Base-by-base conservation (phyloP, 108 stramenopile species). In the Parietichytrium sp. region DNA sequence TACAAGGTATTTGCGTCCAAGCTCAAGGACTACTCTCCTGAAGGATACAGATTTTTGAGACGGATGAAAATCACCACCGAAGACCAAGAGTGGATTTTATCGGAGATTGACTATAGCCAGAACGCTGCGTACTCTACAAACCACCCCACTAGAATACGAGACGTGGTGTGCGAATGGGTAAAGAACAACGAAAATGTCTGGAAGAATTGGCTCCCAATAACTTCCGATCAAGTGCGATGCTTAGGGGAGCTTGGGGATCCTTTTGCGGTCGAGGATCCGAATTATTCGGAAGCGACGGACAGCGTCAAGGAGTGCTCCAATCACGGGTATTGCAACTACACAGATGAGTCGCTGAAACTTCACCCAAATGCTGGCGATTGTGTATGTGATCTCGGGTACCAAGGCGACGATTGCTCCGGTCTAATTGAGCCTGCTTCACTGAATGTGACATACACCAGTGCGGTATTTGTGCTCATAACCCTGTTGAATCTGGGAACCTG, bases 1-100 rank as follows among this genome's bases (percentile, higher is more conserved):
- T 72, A 72, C 61, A 72, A 72, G 61, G 61, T 25, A 6, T 72
- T 72, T 72, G 61, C 61, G 16, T 33, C 61, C 38, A 72, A 72
- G 0, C 61, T 72, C 23, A 33, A 72, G 20, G 45, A 25, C 42
- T 72, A 72, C 20, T 33, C 61, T 1, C 61, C 61, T 12, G 61
- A 72, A 1, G 61, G 38, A 27, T 72, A 72, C 20, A 33, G 61
- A 0, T 72, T 72, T 20, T 20, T 72, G 10, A 33, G 61, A 6
- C 61, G 61, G 10, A 45, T 72, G 10, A 33, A 72, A 42, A 10
- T 72, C 0, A 23, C 61, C 8, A 16, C 25, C 10, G 61, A 72
- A 10, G 38, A 72, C 10, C 61, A 72, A 72, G 61, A 72, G 61
- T 42, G 16, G 15, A 10, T 72, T 0, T 0, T 72, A 25, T 33